phyloP scores from a whole-genome alignment of 2,329 filamentous ascomycete species.

The Aotearoamyces nothofagi region DNA sequence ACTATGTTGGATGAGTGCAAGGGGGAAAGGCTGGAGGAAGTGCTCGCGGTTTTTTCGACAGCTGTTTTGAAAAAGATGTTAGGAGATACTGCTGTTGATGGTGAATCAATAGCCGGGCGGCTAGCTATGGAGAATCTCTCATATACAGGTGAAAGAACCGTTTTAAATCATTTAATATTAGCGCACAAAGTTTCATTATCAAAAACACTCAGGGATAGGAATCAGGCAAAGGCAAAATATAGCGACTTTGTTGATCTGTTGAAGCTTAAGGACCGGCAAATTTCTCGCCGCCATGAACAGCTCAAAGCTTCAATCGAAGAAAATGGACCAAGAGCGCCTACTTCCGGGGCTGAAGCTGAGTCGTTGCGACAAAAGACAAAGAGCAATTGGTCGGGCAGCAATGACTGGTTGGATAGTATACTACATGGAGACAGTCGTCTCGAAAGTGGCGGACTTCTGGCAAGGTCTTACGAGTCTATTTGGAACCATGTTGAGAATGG shows the following conservation, averaged over 20 bases:
- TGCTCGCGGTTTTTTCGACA: constrained; percentile 72
- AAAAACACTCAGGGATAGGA: constrained; percentile 42
- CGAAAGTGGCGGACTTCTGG: constrained; percentile 46
- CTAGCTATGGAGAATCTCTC: constrained; percentile 44
- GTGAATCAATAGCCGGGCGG: constrained; percentile 33
- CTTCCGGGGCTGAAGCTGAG: constrained; percentile 18
- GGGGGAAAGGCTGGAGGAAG: constrained; percentile 77
- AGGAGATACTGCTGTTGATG: constrained; percentile 23
- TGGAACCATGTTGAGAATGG: constrained; percentile 54
- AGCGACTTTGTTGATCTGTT: constrained; percentile 49
- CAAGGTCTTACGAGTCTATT: constrained; percentile 50
- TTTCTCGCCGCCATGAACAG: constrained; percentile 37
- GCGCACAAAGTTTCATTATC: constrained; percentile 56
- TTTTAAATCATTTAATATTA: constrained; percentile 51
- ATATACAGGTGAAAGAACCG: constrained; percentile 35
- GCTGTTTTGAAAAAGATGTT: constrained; percentile 61
- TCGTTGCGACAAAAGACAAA: constrained; percentile 43
- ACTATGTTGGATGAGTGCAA: constrained; percentile 96
- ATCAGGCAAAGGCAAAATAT: constrained; percentile 41
- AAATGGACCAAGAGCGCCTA: constrained; percentile 9
- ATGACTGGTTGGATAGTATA: constrained; percentile 58
- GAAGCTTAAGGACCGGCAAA: constrained; percentile 41
- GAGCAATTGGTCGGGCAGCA: constrained; percentile 67
- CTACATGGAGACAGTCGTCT: constrained; percentile 47
- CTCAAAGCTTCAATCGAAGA: constrained; percentile 19